phyloP scores from a whole-genome alignment of 179 eudicot species.

The Carnegiea gigantea region DNA sequence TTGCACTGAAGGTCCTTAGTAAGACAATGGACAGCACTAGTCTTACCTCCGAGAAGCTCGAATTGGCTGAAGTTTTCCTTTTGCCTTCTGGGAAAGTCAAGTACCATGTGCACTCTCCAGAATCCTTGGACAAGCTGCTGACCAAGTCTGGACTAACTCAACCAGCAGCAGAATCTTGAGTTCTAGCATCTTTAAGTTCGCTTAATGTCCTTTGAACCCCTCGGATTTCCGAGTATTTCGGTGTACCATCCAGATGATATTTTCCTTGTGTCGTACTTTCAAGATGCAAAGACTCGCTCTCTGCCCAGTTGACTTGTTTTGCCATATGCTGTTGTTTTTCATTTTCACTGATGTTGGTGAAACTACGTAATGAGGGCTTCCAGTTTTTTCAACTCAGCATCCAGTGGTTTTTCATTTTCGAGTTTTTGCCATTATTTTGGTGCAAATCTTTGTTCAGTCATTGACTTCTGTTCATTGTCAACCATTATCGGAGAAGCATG shows the following conservation, averaged over 20 bases:
- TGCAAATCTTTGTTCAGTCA: neutral
- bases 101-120: conserved; percentile 84
- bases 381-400: neutral
- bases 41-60: conserved; percentile 91
- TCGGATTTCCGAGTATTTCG: neutral
- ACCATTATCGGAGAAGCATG: too few relatives aligned
- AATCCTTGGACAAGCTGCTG: conserved; percentile 65
- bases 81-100: conserved; percentile 65
- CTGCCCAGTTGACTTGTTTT: neutral
- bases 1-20: conserved; percentile 86
- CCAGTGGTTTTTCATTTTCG: neutral
- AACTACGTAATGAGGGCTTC: neutral
- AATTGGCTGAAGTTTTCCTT: conserved; percentile 72
- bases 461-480: neutral
- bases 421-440: neutral
- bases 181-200: neutral
- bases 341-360: too few relatives aligned
- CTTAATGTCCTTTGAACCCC: conserved; percentile 6
- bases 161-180: conserved; percentile 67
- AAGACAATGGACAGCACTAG: conserved; percentile 99
- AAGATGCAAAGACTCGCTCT: conserved; percentile 1
- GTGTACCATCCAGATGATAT: conserved; percentile 18
- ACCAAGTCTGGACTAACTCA: conserved; percentile 71
- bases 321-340: neutral
- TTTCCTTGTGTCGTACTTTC: conserved; percentile 17